phyloP scores from a whole-genome alignment of 2,329 filamentous ascomycete genomes.

The Trichoderma koningiopsis region DNA sequence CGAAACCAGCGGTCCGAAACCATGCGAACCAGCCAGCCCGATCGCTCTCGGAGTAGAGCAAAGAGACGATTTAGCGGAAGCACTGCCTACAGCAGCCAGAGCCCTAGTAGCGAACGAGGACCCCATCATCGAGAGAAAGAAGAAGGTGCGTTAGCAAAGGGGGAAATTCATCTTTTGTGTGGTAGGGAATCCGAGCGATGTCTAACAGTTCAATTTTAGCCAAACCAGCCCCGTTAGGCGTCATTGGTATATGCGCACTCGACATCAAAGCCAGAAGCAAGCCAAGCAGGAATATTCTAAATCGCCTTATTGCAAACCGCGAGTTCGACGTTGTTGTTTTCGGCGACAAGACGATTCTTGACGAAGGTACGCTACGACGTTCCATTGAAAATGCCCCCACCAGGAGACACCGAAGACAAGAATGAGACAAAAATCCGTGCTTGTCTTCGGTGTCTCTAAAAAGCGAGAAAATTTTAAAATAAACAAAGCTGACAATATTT shows the following conservation, averaged over 20 bases:
- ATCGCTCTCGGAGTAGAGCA: slow-evolving; percentile 66
- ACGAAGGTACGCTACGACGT: slow-evolving; percentile 71
- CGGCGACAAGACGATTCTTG: slow-evolving; percentile 96
- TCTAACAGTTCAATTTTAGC: slow-evolving; percentile 34
- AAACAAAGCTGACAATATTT: slow-evolving; percentile 2
- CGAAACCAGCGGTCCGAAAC: slow-evolving; percentile 45
- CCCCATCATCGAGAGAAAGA: slow-evolving; percentile 60
- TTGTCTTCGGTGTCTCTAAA: background rate
- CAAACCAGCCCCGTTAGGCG: slow-evolving; percentile 62
- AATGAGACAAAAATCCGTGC: background rate
- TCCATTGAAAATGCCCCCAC: background rate
- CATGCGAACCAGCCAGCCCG: slow-evolving; percentile 48
- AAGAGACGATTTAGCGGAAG: slow-evolving; percentile 80
- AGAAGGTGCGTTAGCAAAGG: slow-evolving; percentile 45
- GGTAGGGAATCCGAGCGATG: background rate
- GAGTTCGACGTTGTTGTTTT: slow-evolving; percentile 98
- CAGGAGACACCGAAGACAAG: background rate
- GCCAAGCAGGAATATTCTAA: slow-evolving; percentile 93
- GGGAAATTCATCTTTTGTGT: background rate
- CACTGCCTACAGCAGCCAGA: slow-evolving; percentile 79
- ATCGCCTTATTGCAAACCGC: slow-evolving; percentile 82
- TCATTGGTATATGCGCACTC: slow-evolving; percentile 91
- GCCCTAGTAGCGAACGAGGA: slow-evolving; percentile 71
- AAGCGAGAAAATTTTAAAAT: background rate
- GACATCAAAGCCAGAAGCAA: slow-evolving; percentile 97